Conservation (phyloP, 1,284 basidiomycete genomes). For the Cryptococcus sp. region DNA sequence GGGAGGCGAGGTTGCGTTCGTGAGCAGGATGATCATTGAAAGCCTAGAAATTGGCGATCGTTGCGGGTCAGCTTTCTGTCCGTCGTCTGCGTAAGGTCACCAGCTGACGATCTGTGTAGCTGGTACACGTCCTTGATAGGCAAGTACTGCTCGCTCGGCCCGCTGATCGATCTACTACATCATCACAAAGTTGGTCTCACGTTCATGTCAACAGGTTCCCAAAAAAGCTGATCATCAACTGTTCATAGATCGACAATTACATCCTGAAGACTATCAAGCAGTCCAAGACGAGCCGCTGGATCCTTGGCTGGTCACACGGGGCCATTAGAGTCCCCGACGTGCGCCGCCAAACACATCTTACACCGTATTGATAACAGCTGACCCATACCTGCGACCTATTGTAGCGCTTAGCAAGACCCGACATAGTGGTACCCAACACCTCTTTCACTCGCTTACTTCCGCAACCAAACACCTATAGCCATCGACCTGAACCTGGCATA, state of each 20-base stretch:
- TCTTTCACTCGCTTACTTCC: conserved; percentile 59
- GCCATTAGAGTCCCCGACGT: conserved; percentile 72
- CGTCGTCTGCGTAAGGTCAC: background rate
- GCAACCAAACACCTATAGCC: conserved; percentile 47
- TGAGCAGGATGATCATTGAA: conserved; percentile 74
- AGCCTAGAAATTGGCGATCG: conserved; percentile 58
- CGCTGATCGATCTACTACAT: conserved; percentile 64
- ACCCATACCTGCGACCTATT: background rate
- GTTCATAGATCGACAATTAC: conserved; percentile 73
- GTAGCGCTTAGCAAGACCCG: conserved; percentile 27
- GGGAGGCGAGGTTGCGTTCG: conserved; percentile 82
- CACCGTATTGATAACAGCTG: background rate
- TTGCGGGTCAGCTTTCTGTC: conserved; percentile 48
- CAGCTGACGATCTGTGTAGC: conserved; percentile 51
- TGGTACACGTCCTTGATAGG: conserved; percentile 95
- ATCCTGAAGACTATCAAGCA: conserved; percentile 78
- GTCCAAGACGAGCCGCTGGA: conserved; percentile 85
- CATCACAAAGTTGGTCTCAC: conserved; percentile 56
- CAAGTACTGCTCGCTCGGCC: conserved; percentile 70
- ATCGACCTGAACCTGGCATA: conserved; percentile 40
- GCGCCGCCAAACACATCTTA: background rate
- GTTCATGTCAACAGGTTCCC: conserved; percentile 1
- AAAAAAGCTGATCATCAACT: background rate
- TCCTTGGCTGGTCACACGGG: conserved; percentile 77
- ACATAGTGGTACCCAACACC: conserved; percentile 52